Percentiles rank a stretch among this genome's conserved stretches.
phyloP scores from a whole-genome alignment of 306 rosid genomes.

The Cajanus cajan region DNA sequence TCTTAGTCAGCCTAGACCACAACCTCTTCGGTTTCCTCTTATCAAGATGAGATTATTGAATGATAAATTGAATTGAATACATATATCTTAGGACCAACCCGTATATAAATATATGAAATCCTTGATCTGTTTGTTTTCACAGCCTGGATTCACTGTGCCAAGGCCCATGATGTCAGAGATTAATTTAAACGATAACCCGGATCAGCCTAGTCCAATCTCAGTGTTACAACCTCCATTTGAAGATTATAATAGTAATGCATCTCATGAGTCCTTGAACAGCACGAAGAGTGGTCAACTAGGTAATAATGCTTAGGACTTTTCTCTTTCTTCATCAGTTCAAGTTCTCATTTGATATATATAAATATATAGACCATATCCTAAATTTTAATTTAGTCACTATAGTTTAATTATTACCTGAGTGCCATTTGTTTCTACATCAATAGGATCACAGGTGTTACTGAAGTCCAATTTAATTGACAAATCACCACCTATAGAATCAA shows the following conservation, averaged over 20 bases:
- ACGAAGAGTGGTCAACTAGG: slow-evolving; percentile 49
- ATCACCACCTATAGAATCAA: slow-evolving; percentile 93
- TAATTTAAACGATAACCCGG: slow-evolving; percentile 53
- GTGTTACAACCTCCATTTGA: slow-evolving; percentile 73
- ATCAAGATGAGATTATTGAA: not conserved
- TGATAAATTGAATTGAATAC: slow-evolving; percentile 16
- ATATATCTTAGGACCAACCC: not conserved
- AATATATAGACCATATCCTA: not conserved
- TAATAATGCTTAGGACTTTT: slow-evolving; percentile 39
- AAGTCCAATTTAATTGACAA: slow-evolving; percentile 91
- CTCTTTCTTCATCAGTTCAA: not conserved
- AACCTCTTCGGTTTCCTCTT: not conserved
- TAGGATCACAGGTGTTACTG: slow-evolving; percentile 43
- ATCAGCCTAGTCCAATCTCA: slow-evolving; percentile 90
- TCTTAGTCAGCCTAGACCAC: not conserved
- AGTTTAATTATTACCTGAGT: not conserved
- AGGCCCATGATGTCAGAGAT: slow-evolving; percentile 43
- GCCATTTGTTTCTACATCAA: not conserved
- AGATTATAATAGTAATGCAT: slow-evolving; percentile 45
- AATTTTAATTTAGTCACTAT: not conserved
- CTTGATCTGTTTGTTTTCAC: slow-evolving; percentile 36
- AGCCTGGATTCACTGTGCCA: slow-evolving; percentile 63
- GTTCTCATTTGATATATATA: not conserved
- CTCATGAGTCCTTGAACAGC: slow-evolving; percentile 39
- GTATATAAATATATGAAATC: not conserved